Evolutionary conservation across 257 asterid genomes (phyloP), one percentile per base, ranked within the genome.

Genomic region (Leonotis leonurus): DNA sequence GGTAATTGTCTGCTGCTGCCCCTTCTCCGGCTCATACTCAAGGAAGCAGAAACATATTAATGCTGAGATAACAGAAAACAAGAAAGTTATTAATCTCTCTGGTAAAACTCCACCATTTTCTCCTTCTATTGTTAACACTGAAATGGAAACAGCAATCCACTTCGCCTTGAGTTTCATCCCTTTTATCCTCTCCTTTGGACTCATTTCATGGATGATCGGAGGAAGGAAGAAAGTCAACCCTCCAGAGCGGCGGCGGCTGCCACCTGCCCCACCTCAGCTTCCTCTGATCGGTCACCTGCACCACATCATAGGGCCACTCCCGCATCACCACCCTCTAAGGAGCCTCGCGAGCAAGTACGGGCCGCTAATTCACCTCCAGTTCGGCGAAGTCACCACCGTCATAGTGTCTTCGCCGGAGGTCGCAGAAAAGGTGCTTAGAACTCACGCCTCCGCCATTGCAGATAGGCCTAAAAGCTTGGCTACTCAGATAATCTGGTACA

Each of bases 211-310:
- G n/a, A 41, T 71, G 11, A 24, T 66, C 50, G 54, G 66, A 37
- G 60, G 32, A 60, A 49, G 48, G 71, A 67, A 49, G 53, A 50
- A 56, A 55, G 30, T 24, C 1, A 67, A 62, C 39, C 14, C 68
- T 55, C 13, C 32, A 6, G 11, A 40, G 3, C 24, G 27, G 32
- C 36, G 6, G 36, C 64, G 62, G 10, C 65, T 79, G 56, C 81
- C 81, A 32, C 81, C 79, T 0, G 75, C 81, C 53, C 81, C 81
- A 1, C 63, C 68, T 3, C 65, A 51, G 64, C 71, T 72, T 8
- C 81, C 81, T 11, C 16, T 72, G 11, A 68, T 78, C 3, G 78
- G 84, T 0, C 75, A 76, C 58, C 20, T 76, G 71, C 69, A 76
- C 71, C 59, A 71, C 72, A 8, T 76, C 30, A 13, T 75, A 12